These are phyloP conservation scores for Heritiera fomes DNA, from an alignment of 345 rosid genomes.

Conservation along the genomic window DNA sequence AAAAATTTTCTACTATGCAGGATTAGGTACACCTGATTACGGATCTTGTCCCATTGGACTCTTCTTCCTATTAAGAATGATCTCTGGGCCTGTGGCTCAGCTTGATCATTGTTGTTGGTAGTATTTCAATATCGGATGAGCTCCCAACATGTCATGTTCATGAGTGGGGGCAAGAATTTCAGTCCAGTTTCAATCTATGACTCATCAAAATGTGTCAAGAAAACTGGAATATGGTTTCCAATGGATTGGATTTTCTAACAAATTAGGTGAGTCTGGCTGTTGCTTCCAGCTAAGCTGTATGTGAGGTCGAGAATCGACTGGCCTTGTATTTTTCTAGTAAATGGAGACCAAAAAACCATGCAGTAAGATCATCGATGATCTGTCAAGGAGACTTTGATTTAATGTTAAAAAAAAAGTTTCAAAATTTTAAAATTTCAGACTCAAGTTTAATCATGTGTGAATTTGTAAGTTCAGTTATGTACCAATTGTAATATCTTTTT, in stretches of 20 bases:
- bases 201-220: background rate
- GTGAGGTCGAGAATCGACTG: background rate
- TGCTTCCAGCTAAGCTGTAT: background rate
- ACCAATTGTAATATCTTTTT: too few relatives aligned
- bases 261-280: background rate
- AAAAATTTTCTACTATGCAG: background rate
- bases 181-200: background rate
- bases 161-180: slow-evolving; percentile 6
- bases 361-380: background rate
- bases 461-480: too few relatives aligned
- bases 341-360: background rate
- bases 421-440: too few relatives aligned
- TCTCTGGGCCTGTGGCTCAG: background rate
- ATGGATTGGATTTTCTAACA: background rate
- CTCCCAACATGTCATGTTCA: background rate
- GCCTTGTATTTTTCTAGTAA: background rate
- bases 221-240: background rate
- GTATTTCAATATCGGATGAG: background rate
- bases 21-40: slow-evolving; percentile 7
- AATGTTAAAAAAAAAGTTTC: too few relatives aligned
- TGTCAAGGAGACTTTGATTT: too few relatives aligned
- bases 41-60: slow-evolving; percentile 22
- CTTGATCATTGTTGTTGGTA: background rate
- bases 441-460: too few relatives aligned
- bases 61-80: slow-evolving; percentile 13